These are phyloP conservation scores for Pterula multifida DNA, from an alignment of 1,284 basidiomycete genomes.

Conservation along the genomic window DNA sequence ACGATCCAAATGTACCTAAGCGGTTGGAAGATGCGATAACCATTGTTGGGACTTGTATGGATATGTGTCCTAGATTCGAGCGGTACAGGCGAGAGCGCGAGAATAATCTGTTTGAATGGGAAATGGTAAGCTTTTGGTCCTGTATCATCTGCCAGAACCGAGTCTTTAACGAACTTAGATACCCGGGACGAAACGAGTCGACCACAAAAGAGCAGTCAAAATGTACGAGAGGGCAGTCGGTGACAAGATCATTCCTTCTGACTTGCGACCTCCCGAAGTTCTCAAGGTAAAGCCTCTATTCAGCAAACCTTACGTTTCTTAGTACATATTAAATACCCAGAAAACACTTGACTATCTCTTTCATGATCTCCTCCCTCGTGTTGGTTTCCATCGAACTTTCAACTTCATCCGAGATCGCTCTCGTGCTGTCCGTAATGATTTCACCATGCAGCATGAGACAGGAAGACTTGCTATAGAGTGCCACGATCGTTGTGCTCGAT, in stretches of 20 bases:
- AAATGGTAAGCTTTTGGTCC: slow-evolving; percentile 54
- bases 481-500: slow-evolving; percentile 88
- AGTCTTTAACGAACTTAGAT: slow-evolving; percentile 33
- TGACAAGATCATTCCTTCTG: slow-evolving; percentile 85
- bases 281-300: slow-evolving; percentile 47
- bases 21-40: slow-evolving; percentile 81
- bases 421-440: slow-evolving; percentile 85
- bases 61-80: slow-evolving; percentile 95
- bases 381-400: slow-evolving; percentile 62
- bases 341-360: slow-evolving; percentile 90
- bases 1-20: slow-evolving; percentile 69
- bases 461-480: slow-evolving; percentile 77
- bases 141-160: background rate
- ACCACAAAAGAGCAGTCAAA: slow-evolving; percentile 84
- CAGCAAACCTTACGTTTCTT: slow-evolving; percentile 4
- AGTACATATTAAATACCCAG: slow-evolving; percentile 23
- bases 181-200: slow-evolving; percentile 65
- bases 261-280: slow-evolving; percentile 79
- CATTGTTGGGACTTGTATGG: slow-evolving; percentile 81
- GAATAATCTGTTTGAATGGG: slow-evolving; percentile 81
- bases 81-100: slow-evolving; percentile 84
- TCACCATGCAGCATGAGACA: slow-evolving; percentile 84
- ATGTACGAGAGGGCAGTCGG: slow-evolving; percentile 93
- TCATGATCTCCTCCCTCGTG: slow-evolving; percentile 60
- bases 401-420: slow-evolving; percentile 90